phyloP scores from a whole-genome alignment of 257 asterid genomes.

The Solanum ossicruentum region DNA sequence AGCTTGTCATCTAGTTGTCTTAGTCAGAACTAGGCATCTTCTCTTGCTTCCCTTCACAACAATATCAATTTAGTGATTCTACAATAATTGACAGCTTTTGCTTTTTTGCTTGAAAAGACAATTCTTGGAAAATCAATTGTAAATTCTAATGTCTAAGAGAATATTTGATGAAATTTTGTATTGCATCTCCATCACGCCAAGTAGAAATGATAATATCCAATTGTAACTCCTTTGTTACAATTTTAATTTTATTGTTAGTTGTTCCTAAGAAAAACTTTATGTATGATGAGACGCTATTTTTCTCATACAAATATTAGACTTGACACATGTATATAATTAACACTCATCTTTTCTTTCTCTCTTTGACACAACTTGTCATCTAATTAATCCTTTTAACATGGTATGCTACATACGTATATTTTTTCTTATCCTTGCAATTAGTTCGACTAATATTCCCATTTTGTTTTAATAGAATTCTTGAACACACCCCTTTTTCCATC shows the following conservation, averaged over 20 bases:
- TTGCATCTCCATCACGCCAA: not conserved
- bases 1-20: conserved; percentile 13
- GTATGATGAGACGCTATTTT: too few species aligned
- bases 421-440: not conserved
- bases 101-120: not conserved
- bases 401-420: too few species aligned
- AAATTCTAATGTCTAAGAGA: not conserved
- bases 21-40: not conserved
- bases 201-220: not conserved
- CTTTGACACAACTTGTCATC: not conserved
- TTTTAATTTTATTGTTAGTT: not conserved
- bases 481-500: not conserved
- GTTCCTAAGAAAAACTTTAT: not conserved
- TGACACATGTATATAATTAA: too few species aligned
- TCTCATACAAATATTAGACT: too few species aligned
- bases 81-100: not conserved
- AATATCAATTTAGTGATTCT: not conserved
- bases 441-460: not conserved
- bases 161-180: not conserved
- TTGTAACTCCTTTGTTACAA: not conserved
- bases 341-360: not conserved
- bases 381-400: not conserved
- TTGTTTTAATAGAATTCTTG: not conserved
- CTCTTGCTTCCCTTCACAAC: not conserved
- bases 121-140: not conserved